phyloP scores from a whole-genome alignment of 202 grass and related monocot species.

The Schoenoplectus tabernaemontani region DNA sequence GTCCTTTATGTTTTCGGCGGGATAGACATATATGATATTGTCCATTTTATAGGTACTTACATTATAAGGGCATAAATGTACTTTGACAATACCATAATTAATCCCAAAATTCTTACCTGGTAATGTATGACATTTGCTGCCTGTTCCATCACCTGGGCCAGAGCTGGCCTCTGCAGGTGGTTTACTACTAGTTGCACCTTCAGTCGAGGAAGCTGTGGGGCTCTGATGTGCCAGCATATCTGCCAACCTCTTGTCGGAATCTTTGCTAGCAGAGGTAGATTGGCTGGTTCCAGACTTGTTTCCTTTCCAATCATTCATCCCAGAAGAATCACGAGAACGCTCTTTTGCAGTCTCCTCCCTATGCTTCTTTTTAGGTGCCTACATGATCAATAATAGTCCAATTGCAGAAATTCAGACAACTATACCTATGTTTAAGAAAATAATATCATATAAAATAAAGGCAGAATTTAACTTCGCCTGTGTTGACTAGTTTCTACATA shows the following conservation, averaged over 20 bases:
- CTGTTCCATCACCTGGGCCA: slow-evolving; percentile 29
- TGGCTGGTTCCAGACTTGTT: slow-evolving; percentile 37
- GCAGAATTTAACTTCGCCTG: too few species aligned
- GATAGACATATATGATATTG: neutral
- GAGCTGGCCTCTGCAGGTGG: slow-evolving; percentile 19
- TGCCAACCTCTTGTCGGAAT: slow-evolving; percentile 36
- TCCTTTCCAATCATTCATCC: slow-evolving; percentile 40
- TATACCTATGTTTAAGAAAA: neutral
- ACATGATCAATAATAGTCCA: neutral
- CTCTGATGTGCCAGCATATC: slow-evolving; percentile 44
- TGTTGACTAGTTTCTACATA: too few species aligned
- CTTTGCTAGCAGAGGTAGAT: slow-evolving; percentile 39
- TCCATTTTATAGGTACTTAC: neutral
- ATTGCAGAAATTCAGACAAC: slow-evolving; percentile 2
- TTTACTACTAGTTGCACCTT: slow-evolving; percentile 33
- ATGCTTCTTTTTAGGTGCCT: slow-evolving; percentile 86
- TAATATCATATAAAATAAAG: neutral
- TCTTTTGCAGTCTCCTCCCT: slow-evolving; percentile 67
- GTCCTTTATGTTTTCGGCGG: neutral
- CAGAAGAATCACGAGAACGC: slow-evolving; percentile 29
- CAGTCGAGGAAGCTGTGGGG: slow-evolving; percentile 40
- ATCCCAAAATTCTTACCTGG: slow-evolving; percentile 46
- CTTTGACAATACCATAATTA: neutral
- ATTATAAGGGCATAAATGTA: neutral
- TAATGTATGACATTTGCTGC: slow-evolving; percentile 36